Base-by-base conservation (phyloP, 257 asterid species). In the Solanum habrochaites region DNA sequence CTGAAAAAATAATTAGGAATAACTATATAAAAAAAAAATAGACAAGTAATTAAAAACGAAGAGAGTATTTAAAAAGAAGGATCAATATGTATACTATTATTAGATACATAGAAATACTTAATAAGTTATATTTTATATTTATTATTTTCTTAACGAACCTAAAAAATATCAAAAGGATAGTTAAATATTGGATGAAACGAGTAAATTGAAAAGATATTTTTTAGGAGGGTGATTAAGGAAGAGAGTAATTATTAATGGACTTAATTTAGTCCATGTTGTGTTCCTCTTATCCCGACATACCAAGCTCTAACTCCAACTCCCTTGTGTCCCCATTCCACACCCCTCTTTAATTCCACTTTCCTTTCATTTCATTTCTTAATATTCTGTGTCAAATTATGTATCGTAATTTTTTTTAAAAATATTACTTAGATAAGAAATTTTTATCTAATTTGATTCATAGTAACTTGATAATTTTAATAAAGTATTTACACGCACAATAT, bases 251-350 rank as follows among this genome's bases (percentile, higher is more conserved):
- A 73, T 39, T 27, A 60, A 60, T 87, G 66, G 83, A 80, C 42
- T 73, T 67, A 67, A 67, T 67, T 78, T 85, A 88, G 92, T 89
- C 87, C 88, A 56, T 45, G 89, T 58, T 60, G 78, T 89, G 90
- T 89, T 88, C 88, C 87, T 86, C 87, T 77, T 86, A 83, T 89
- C 86, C 91, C 91, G 88, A 89, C 92, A 90, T 83, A 73, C 60
- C 85, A 66, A 87, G 86, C 88, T 75, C 86, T 14, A 69, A 89
- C 86, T 87, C 85, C 88, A 78, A 89, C 86, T 83, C 74, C 60
- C n/a, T 13, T 64, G 60, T 85, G 67, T 67, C 74, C 66, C 82
- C 37, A 71, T 64, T 67, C 16, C 71, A 23, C 31, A 9, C 18
- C 14, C 40, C 85, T 73, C 77, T 43, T 37, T 52, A 80, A 47